Conservation (phyloP, 768 basidiomycete genomes). For the Terana coerulea region DNA sequence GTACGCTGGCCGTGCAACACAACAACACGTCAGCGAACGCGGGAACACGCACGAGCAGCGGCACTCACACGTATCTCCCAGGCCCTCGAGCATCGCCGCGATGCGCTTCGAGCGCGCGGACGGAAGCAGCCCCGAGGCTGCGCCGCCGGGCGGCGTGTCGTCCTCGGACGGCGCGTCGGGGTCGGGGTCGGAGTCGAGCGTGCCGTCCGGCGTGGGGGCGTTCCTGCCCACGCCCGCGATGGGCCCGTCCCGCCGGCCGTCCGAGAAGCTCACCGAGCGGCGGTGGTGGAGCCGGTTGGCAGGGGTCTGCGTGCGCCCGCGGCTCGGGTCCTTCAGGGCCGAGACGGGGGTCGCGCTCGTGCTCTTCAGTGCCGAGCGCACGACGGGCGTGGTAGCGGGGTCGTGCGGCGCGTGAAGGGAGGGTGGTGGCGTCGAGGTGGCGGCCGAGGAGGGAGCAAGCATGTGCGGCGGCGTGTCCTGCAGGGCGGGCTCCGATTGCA, state of each 20-base stretch:
- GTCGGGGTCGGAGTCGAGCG: slow-evolving; percentile 21
- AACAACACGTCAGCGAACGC: slow-evolving; percentile 12
- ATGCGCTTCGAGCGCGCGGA: slow-evolving; percentile 80
- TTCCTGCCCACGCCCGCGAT: slow-evolving; percentile 59
- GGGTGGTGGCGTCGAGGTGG: slow-evolving; percentile 13
- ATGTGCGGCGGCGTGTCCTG: slow-evolving; percentile 22
- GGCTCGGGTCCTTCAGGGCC: slow-evolving; percentile 50
- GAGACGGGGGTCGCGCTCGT: slow-evolving; percentile 50
- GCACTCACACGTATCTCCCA: slow-evolving; percentile 68
- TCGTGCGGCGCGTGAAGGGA: slow-evolving; percentile 13
- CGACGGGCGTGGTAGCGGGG: slow-evolving; percentile 29
- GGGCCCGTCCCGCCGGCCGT: slow-evolving; percentile 88
- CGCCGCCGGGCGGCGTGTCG: slow-evolving; percentile 8
- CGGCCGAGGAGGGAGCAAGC: slow-evolving; percentile 13
- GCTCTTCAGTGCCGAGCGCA: slow-evolving; percentile 41
- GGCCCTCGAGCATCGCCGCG: slow-evolving; percentile 69
- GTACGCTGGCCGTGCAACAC: slow-evolving; percentile 29
- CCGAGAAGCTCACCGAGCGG: slow-evolving; percentile 96
- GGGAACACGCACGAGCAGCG: slow-evolving; percentile 8
- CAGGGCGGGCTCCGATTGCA: slow-evolving; percentile 14
- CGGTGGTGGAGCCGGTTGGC: slow-evolving; percentile 46
- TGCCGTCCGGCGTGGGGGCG: slow-evolving; percentile 32
- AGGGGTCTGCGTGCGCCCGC: slow-evolving; percentile 53
- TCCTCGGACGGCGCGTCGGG: slow-evolving; percentile 18
- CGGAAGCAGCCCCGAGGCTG: slow-evolving; percentile 35